Evolutionary conservation across 208 protist species (phyloP), one percentile per base, ranked within the genome.

Genomic region (Lotmaria passim): DNA sequence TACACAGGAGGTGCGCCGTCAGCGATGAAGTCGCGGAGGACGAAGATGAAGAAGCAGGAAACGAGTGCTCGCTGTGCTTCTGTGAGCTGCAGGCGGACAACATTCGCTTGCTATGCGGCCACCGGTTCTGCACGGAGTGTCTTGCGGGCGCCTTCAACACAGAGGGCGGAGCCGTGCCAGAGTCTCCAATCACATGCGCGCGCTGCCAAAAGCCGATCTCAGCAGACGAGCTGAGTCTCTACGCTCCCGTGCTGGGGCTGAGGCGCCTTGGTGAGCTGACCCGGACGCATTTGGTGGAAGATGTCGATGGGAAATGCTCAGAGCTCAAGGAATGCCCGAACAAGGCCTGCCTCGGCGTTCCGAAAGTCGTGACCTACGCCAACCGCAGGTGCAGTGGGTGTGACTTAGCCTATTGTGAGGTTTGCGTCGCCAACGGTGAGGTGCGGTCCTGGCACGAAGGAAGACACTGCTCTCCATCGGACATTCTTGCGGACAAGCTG

Each of bases 271-370:
- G 43, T 19, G 46, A 50, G 44, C 12, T 55, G 14, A 5, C 30
- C 5, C 59, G 59, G 12, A 23, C 59, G 44, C 44, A 33, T 17
- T 11, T 52, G 41, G 21, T 65, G 2, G 46, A 14, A 19, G 28
- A 50, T 15, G 59, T 44, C 0, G 28, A 11, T 2, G 11, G 5
- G 7, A 15, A 38, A 1, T n/a, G 21, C 17, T 26, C 23, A 10
- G 59, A 65, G 59, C 7, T 30, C 44, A 65, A 65, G 19, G 61
- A 8, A 17, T 68, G 61, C 34, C 61, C 61, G 5, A 68, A 68
- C 24, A 68, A 53, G n/a, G n/a, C 46, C 1, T 68, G 61, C 61
- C 59, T 51, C 21, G 48, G 48, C 43, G 36, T 57, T 14, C 61
- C 48, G 8, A 47, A 30, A 21, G 61, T 58, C 11, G 48, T 57